Base-by-base conservation (phyloP, 164 flowering plant species). In the Vitis cinerea region DNA sequence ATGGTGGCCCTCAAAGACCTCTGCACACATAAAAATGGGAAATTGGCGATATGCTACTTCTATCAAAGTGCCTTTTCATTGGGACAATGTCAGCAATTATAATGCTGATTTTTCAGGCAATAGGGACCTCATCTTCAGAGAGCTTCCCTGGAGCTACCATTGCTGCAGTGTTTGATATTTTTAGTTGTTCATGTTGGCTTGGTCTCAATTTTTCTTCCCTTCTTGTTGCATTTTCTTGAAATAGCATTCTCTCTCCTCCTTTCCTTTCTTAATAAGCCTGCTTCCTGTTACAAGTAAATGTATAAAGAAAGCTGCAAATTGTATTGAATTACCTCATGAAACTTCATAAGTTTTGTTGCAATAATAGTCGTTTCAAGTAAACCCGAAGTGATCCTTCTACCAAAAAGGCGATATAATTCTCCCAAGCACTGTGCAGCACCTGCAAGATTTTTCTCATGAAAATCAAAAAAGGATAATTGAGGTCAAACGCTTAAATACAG, bases 361-460 rank as follows among this genome's bases (percentile, higher is more conserved):
- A 91, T 93, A 16, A 37, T 78, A 31, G 98, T 85, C 66, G 98
- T 95, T 80, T 93, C 98, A 60, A 83, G 83, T 76, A 95, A 79
- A 61, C 99, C 98, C 54, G 99, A 95, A 63, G 94, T 88, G 55
- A 95, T 93, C 79, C 82, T 82, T 80, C 93, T 83, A 61, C 99
- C 99, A 81, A 95, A 95, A 68, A 78, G 80, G 57, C 76, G 86
- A 78, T 95, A 93, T 64, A 95, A 70, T 69, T 93, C 96, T 66
- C 99, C 98, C 85, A 95, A 73, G 82, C 97, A 93, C 80, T 88
- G 93, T 49, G 95, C 90, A 64, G 91, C 97, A 77, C 99, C 99
- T 93, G 64, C 54, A 75, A 55, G 72, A 57, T 61, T 64, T 50
- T 55, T 69, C 16, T 49, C 16, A 50, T 8, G 49, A 48, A 47